Evolutionary conservation across 2,329 filamentous ascomycete genomes (phyloP), one percentile per base, ranked within the genome.

Genomic region (Pseudogymnoascus sp.): DNA sequence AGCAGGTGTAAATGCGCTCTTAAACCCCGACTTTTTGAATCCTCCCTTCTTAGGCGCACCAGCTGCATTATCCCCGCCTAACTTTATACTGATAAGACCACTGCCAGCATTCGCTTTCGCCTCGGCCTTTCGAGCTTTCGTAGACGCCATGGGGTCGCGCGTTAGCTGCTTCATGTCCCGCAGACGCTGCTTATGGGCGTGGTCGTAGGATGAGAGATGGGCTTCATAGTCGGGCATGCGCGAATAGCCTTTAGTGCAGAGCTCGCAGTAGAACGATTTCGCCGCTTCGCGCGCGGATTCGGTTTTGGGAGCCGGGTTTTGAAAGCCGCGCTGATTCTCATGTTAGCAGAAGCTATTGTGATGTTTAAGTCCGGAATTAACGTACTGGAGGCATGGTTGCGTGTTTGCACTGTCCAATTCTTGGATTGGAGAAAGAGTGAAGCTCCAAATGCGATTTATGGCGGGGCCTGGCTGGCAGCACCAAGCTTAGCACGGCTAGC

Each of bases 221-320:
- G 92, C 89, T 75, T 97, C 93, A 74, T 95, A 97, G 74, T 97
- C 93, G 72, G 95, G 93, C 82, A 96, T 93, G 62, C 94, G 91
- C 1, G 88, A 86, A 77, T 97, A 99, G 69, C 92, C 93, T 77
- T 97, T 97, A 66, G 89, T 86, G 79, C 94, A 97, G 62, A 97
- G 84, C 41, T 87, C 84, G 77, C 88, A 95, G 77, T 90, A 92
- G 77, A 95, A 94, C 35, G 89, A 86, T 71, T 87, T 89, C 59
- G 90, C 81, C 14, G 90, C 90, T 70, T 90, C 88, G 65, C 90
- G 87, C 7, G 90, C 91, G 62, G 78, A 82, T 65, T 84, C 81
- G 33, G 82, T 86, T 71, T 78, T 77, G 6, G 76, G 77, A 26
- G 78, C 72, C 29, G 77, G 76, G 63, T 80, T 77, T 35, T 76